phyloP scores from a whole-genome alignment of 2,329 filamentous ascomycete genomes.

The Ciborinia camelliae region DNA sequence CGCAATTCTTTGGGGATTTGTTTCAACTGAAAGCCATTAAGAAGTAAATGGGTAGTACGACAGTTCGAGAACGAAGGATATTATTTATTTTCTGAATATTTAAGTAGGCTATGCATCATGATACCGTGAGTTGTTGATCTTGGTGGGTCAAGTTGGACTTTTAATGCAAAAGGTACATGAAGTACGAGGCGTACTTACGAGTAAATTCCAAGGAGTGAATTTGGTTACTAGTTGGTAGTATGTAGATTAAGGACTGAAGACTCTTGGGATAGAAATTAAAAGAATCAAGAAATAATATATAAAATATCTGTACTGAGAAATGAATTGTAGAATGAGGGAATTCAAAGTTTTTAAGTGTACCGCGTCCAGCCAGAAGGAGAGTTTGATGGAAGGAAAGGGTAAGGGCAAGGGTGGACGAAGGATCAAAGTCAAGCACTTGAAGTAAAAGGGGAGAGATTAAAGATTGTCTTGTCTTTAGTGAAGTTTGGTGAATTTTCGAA shows the following conservation, averaged over 20 bases:
- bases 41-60: not conserved
- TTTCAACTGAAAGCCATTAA: slow-evolving; percentile 7
- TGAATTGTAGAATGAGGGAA: not conserved
- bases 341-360: not conserved
- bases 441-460: not conserved
- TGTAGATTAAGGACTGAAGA: slow-evolving; percentile 14
- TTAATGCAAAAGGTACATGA: not conserved
- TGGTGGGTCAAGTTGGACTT: not conserved
- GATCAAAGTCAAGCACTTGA: too few relatives aligned
- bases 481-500: slow-evolving; percentile 3
- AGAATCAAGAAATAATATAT: not conserved
- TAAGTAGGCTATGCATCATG: not conserved
- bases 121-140: not conserved
- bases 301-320: slow-evolving; percentile 3
- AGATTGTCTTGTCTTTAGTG: not conserved
- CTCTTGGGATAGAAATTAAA: slow-evolving; percentile 19
- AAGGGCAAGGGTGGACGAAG: too few relatives aligned
- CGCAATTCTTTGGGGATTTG: not conserved
- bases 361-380: not conserved
- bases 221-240: too few relatives aligned
- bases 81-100: not conserved
- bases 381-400: not conserved
- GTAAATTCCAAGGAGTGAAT: slow-evolving; percentile 22
- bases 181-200: slow-evolving; percentile 17
- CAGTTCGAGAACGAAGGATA: slow-evolving; percentile 21